Evolutionary conservation across 345 rosid genomes (phyloP), one percentile per base, ranked within the genome.

Genomic region (Rhodamnia rubescens): DNA sequence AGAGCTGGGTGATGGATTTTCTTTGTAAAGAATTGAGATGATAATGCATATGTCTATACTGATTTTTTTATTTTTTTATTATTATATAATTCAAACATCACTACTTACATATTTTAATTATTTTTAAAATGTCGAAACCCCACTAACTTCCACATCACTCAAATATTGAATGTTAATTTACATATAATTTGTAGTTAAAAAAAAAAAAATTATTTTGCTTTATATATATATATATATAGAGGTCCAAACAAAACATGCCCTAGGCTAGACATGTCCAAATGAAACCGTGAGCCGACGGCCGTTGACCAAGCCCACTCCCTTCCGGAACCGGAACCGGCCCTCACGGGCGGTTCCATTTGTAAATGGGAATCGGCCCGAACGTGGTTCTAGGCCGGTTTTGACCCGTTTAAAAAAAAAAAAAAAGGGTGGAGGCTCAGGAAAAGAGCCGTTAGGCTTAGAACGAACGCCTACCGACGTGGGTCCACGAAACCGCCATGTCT

Each of bases 111-210:
- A 69, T 36, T 18, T 36, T 64, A 20, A 18, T 18, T 36, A 8
- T 69, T 18, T 32, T 36, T 16, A 32, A 32, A 18, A 50, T 50
- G 9, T 18, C 4, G 0, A 8, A 69, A 36, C 14, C 40, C 14
- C 20, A 4, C 47, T 1, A 69, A 69, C 5, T 12, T 32, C 36
- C 47, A 1, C 0, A 1, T 18, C 6, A 9, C 11, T 4, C 12
- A 61, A 29, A 61, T 61, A 1, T 32, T 29, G 29, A 15, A 7
- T 5, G 16, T 61, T 27, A 61, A 3, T 14, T 7, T 8, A 61
- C 15, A 27, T 32, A n/a, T 0, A 16, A 4, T 32, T 61, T 64
- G 14, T 13, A 52, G 16, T 13, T 5, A 64, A 5, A 26, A 8
- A 9, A 8, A 9, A 32, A 16, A 8, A 32, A 32, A 36, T 1